Conservation (phyloP, 768 basidiomycete species). For the Suillus brevipes region DNA sequence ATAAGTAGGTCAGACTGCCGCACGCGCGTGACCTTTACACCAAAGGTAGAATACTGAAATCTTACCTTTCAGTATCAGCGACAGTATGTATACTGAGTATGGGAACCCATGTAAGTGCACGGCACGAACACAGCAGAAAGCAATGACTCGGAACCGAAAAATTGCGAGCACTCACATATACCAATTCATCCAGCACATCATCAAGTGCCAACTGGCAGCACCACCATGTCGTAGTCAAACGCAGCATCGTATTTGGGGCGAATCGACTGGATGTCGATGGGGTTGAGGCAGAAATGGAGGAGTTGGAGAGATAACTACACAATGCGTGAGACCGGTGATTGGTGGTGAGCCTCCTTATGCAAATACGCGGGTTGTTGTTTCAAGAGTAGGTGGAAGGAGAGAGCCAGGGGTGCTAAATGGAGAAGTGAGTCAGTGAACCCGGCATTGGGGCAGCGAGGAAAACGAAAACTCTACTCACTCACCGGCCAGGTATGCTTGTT, state of each 20-base stretch:
- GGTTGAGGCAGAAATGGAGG: constrained; percentile 25
- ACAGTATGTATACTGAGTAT: no score
- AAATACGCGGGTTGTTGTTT: constrained; percentile 67
- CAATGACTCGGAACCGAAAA: neutral
- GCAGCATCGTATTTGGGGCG: constrained; percentile 36
- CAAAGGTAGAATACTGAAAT: no score
- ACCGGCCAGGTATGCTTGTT: neutral
- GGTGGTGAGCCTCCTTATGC: constrained; percentile 53
- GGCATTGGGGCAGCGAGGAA: neutral
- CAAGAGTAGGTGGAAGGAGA: constrained; percentile 72
- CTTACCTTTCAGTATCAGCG: no score
- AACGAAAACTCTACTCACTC: neutral
- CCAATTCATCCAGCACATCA: constrained; percentile 72
- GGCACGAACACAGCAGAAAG: neutral
- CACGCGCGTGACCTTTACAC: no score
- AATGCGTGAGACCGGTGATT: constrained; percentile 14
- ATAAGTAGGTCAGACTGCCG: no score
- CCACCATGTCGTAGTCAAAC: constrained; percentile 58
- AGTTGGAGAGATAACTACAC: constrained; percentile 17
- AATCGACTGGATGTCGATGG: constrained; percentile 29
- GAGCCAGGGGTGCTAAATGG: constrained; percentile 56
- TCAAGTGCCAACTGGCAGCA: constrained; percentile 66
- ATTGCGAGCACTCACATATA: constrained; percentile 63
- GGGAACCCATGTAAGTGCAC: no score
- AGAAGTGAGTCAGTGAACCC: neutral